Conservation (phyloP, 768 basidiomycete genomes). For the Austroboletus eburneus region DNA sequence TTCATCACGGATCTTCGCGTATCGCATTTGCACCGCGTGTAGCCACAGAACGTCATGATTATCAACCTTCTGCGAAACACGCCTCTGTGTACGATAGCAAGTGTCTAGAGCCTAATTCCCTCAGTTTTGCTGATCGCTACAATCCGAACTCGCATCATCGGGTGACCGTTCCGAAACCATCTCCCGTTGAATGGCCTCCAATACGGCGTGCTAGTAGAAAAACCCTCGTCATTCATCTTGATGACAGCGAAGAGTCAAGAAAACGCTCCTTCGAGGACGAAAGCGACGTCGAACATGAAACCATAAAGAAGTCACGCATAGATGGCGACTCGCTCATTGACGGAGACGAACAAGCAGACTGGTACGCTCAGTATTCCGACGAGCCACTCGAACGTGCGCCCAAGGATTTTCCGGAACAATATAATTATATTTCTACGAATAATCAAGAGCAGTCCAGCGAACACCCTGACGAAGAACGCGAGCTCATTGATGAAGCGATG, state of each 20-base stretch:
- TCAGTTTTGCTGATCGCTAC: constrained; percentile 37
- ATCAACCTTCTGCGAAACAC: constrained; percentile 19
- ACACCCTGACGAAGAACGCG: constrained; percentile 49
- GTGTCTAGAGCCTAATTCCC: constrained; percentile 14
- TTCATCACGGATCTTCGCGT: constrained; percentile 22
- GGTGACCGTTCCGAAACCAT: constrained; percentile 4
- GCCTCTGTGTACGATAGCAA: constrained; percentile 13
- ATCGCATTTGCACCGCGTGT: constrained; percentile 18
- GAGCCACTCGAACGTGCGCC: constrained; percentile 37
- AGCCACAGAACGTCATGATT: constrained; percentile 17
- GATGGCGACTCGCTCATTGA: constrained; percentile 46
- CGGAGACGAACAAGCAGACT: constrained; percentile 44
- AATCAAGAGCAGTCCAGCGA: constrained; percentile 44
- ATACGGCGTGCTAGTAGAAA: constrained; percentile 32
- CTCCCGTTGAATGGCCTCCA: constrained; percentile 14
- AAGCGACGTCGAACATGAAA: constrained; percentile 39
- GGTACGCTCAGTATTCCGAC: constrained; percentile 32
- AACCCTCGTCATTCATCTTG: constrained; percentile 20
- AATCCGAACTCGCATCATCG: constrained; percentile 28
- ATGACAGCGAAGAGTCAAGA: constrained; percentile 28
- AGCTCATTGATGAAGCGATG: constrained; percentile 31
- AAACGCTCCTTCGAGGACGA: constrained; percentile 46
- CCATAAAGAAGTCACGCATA: constrained; percentile 51
- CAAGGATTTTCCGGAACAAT: constrained; percentile 46
- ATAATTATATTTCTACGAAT: constrained; percentile 34